A percentile compares a stretch with the other conserved stretches of the same genome.
Evolutionary conservation across 2,329 filamentous ascomycete species (phyloP).

Genomic region (Lachnellula willkommii): DNA sequence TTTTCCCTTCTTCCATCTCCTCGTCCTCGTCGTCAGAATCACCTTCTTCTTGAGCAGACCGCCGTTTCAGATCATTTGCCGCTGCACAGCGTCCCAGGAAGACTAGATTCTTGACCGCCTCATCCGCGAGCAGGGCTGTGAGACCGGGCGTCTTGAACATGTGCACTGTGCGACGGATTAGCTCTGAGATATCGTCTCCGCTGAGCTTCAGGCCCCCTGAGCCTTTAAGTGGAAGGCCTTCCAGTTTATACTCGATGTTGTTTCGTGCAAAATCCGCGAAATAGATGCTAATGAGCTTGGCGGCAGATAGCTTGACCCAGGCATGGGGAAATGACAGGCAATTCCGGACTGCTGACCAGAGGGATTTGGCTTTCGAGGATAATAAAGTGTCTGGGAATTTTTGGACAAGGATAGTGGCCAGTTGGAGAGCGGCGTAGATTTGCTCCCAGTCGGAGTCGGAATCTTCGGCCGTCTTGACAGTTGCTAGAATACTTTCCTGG

Average conservation of each 20-base stretch:
- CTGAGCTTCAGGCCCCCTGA: conserved; percentile 66
- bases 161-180: conserved; percentile 45
- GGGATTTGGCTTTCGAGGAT: conserved; percentile 48
- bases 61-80: conserved; percentile 49
- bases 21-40: conserved; percentile 39
- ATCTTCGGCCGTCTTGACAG: conserved; percentile 49
- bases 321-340: conserved; percentile 68
- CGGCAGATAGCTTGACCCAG: conserved; percentile 70
- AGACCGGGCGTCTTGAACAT: conserved; percentile 59
- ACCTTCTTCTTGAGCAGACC: conserved; percentile 38
- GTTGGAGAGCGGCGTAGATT: conserved; percentile 66
- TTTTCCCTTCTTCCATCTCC: conserved; percentile 39
- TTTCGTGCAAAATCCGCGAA: conserved; percentile 71
- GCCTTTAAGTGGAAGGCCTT: conserved; percentile 57
- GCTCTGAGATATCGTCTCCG: conserved; percentile 57
- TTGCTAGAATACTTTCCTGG: conserved; percentile 46
- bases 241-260: conserved; percentile 48
- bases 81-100: conserved; percentile 68
- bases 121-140: conserved; percentile 69
- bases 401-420: conserved; percentile 62
- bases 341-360: conserved; percentile 67
- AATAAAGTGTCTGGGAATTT: conserved; percentile 61
- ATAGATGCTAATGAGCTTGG: conserved; percentile 69
- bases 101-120: conserved; percentile 74
- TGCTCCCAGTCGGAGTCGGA: conserved; percentile 62